Conservation (phyloP, 805 yeast species). For the Candida maris region DNA sequence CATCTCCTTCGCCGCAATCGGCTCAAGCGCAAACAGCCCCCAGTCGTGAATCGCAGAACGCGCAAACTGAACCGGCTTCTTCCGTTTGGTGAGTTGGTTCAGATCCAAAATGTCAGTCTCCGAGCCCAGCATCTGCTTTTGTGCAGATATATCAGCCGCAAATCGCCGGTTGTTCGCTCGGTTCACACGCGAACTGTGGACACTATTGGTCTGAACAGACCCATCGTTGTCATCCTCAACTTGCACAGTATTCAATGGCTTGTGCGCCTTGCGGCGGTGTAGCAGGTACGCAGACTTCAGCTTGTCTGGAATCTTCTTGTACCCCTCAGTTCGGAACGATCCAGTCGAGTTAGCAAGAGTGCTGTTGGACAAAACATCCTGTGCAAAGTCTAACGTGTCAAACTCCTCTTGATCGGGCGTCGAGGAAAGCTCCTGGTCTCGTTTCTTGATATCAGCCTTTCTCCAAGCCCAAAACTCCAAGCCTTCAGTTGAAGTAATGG, state of each 20-base stretch:
- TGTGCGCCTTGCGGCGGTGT: conserved; percentile 66
- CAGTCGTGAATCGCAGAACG: conserved; percentile 96
- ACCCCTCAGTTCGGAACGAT: conserved; percentile 71
- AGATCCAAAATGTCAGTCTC: conserved; percentile 78
- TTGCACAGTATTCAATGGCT: conserved; percentile 73
- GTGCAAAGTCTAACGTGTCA: conserved; percentile 28
- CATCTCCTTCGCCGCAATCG: conserved; percentile 95
- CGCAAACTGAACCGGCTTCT: conserved; percentile 94
- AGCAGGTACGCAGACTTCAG: conserved; percentile 75
- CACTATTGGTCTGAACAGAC: conserved; percentile 29
- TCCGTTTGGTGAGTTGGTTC: conserved; percentile 84
- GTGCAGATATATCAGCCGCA: conserved; percentile 85
- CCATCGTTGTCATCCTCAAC: conserved; percentile 48
- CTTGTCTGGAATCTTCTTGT: conserved; percentile 65
- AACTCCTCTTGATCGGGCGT: conserved; percentile 21
- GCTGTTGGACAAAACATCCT: conserved; percentile 22
- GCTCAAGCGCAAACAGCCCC: conserved; percentile 96
- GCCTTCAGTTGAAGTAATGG: conserved; percentile 30
- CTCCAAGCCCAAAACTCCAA: conserved; percentile 69
- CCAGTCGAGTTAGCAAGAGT: conserved; percentile 46
- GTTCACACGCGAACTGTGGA: conserved; percentile 76
- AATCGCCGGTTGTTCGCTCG: conserved; percentile 84
- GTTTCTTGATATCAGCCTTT: conserved; percentile 32
- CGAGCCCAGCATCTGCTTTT: conserved; percentile 69
- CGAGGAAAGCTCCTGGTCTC: conserved; percentile 11